Conservation (phyloP, 2,329 filamentous ascomycete species). For the Rutstroemia sp. region DNA sequence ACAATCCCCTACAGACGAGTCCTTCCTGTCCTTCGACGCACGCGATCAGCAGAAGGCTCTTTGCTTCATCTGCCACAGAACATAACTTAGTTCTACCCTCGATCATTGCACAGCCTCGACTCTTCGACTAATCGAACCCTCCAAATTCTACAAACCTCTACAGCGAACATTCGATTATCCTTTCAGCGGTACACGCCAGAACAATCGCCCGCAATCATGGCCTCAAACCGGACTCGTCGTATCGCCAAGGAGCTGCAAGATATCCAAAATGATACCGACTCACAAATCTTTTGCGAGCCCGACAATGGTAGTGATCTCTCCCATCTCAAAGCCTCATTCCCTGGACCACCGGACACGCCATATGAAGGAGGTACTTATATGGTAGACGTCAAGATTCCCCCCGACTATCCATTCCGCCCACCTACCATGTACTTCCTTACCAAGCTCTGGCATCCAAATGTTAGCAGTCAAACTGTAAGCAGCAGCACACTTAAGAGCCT, state of each 20-base stretch:
- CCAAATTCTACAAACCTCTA: not conserved
- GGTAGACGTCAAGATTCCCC: conserved; percentile 81
- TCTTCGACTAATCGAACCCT: not conserved
- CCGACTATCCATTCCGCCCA: conserved; percentile 87
- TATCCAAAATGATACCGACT: conserved; percentile 66
- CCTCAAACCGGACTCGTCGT: conserved; percentile 37
- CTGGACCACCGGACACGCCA: conserved; percentile 83
- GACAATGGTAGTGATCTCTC: conserved; percentile 60
- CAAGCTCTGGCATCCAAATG: conserved; percentile 94
- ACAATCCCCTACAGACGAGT: no score
- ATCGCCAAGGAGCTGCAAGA: conserved; percentile 72
- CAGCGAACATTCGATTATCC: not conserved
- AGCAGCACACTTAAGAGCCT: no score
- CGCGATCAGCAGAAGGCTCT: no score
- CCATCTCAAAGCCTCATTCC: conserved; percentile 76
- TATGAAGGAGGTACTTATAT: conserved; percentile 80
- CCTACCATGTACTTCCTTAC: conserved; percentile 88
- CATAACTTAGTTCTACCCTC: no score
- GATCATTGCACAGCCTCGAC: no score
- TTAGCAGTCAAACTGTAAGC: conserved; percentile 84
- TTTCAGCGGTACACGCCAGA: not conserved
- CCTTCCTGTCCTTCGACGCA: no score
- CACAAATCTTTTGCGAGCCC: conserved; percentile 65
- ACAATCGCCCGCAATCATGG: conserved; percentile 16
- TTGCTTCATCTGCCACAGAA: no score